Percentiles rank a stretch among this genome's conserved stretches.
These are phyloP conservation scores for Geotrichum phurueaensis DNA, from an alignment of 1,139 yeast genomes.

Conservation along the genomic window DNA sequence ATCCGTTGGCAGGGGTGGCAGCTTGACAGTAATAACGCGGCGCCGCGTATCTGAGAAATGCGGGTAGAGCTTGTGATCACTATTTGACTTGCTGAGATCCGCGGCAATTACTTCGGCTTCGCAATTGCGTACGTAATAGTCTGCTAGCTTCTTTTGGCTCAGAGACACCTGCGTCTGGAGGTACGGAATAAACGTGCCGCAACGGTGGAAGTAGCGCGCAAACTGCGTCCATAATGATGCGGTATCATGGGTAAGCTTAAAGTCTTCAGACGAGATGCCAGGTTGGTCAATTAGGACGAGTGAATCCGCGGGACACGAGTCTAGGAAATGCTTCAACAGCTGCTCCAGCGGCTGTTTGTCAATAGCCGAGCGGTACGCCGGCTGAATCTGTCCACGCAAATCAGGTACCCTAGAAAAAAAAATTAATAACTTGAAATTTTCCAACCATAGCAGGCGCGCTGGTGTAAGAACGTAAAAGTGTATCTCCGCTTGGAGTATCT, in stretches of 20 bases:
- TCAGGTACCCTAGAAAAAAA: conserved; percentile 25
- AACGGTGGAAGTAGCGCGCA: conserved; percentile 48
- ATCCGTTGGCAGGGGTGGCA: conserved; percentile 27
- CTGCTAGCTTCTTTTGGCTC: conserved; percentile 46
- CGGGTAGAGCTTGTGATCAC: conserved; percentile 37
- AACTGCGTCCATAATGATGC: conserved; percentile 46
- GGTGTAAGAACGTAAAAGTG: too few relatives aligned
- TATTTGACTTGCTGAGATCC: conserved; percentile 1
- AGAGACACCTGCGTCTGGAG: conserved; percentile 47
- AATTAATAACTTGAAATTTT: neutral
- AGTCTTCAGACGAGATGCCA: conserved; percentile 56
- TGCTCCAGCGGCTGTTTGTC: conserved; percentile 30
- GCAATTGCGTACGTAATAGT: conserved; percentile 32
- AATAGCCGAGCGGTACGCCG: conserved; percentile 30
- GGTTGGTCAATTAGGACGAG: conserved; percentile 69
- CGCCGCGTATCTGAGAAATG: conserved; percentile 54
- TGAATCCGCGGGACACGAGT: conserved; percentile 64
- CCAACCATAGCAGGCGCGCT: too few relatives aligned
- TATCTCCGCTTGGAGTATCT: too few relatives aligned
- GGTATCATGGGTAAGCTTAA: conserved; percentile 31
- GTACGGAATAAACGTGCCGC: conserved; percentile 60
- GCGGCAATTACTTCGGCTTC: conserved; percentile 28
- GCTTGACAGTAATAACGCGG: conserved; percentile 52
- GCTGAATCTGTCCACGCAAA: conserved; percentile 29
- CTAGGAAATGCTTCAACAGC: conserved; percentile 45